Base-by-base conservation (phyloP, 2,329 filamentous ascomycete species). In the Mariannaea sp. region DNA sequence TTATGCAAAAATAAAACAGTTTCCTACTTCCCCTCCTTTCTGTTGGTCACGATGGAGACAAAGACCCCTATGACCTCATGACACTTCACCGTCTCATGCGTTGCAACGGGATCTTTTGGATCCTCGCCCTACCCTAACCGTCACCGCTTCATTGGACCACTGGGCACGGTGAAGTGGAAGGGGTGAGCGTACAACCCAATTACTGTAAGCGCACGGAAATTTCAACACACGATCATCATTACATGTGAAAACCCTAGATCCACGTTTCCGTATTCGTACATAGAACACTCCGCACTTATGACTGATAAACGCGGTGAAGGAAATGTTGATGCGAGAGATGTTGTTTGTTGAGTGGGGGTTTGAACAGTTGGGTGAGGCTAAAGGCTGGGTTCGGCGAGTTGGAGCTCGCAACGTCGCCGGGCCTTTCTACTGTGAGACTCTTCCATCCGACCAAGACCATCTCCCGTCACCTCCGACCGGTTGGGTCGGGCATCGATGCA, bases 21-120 rank as follows among this genome's bases (percentile, higher is more conserved):
- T 29, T 29, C 12, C 12, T 29, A 7, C 26, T 29, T 29, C 26
- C 12, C 12, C 26, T 29, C 27, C 24, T 46, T 29, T 38, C 43
- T 32, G 42, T 33, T 52, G 47, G 44, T 48, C 41, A 33, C 19
- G 27, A 63, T 58, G 54, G 52, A 44, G 54, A 53, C 38, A 26
- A 65, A 51, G 65, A 68, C 62, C 65, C 65, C 53, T 68, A 68
- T 68, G 65, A 68, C 63, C 64, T 67, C 65, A 68, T 68, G 36
- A 35, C 46, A 56, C 43, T 58, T 55, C 38, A 24, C 41, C 41
- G n/a, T 41, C 36, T 29, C 49, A 38, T 41, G 49, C 49, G 57
- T 52, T 50, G 47, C 36, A 29, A 36, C 24, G 29, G 41, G 41
- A 41, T 48, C 33, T 36, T n/a, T 41, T 24, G 43, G 30, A 53